Percentiles rank a stretch among this genome's conserved stretches.
These are phyloP conservation scores for Claviceps pazoutovae DNA, from an alignment of 2,329 filamentous ascomycete species.

Conservation along the genomic window DNA sequence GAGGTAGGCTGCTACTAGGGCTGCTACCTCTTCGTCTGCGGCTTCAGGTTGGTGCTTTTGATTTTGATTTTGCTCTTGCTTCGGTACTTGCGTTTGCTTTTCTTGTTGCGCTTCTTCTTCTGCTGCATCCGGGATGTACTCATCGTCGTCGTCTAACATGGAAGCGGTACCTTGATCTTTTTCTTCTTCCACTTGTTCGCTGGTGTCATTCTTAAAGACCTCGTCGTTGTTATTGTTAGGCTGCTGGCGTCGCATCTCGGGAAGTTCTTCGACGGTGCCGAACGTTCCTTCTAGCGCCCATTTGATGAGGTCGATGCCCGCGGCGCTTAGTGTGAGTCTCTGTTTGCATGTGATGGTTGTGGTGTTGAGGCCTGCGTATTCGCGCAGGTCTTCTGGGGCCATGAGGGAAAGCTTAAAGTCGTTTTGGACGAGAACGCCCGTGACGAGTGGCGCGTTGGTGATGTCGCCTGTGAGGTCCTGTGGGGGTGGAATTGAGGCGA, in stretches of 20 bases:
- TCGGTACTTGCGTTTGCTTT: background rate
- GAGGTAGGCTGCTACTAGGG: slow-evolving; percentile 42
- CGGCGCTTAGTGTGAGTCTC: slow-evolving; percentile 72
- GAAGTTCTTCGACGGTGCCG: slow-evolving; percentile 62
- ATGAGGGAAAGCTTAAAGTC: slow-evolving; percentile 96
- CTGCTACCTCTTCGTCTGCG: slow-evolving; percentile 50
- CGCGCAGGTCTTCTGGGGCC: slow-evolving; percentile 88
- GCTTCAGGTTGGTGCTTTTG: slow-evolving; percentile 31
- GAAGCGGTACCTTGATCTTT: slow-evolving; percentile 12
- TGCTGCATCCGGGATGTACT: slow-evolving; percentile 7
- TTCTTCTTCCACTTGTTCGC: slow-evolving; percentile 17
- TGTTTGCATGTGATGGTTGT: slow-evolving; percentile 91
- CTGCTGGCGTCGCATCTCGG: slow-evolving; percentile 31
- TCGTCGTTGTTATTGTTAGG: slow-evolving; percentile 12
- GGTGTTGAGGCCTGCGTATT: slow-evolving; percentile 93
- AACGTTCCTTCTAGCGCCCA: slow-evolving; percentile 95
- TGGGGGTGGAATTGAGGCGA: slow-evolving; percentile 69
- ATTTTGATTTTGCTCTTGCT: background rate
- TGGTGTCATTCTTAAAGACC: slow-evolving; percentile 18
- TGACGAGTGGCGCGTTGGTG: slow-evolving; percentile 44
- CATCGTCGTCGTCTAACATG: slow-evolving; percentile 13
- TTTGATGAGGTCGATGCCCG: slow-evolving; percentile 77
- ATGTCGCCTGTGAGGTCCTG: slow-evolving; percentile 20
- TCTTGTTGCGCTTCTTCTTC: slow-evolving; percentile 6
- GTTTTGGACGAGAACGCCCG: slow-evolving; percentile 88